Percentiles rank a stretch among this genome's conserved stretches.
Evolutionary conservation across 768 basidiomycete species (phyloP).

Genomic region (Fomitopsis pulvina): DNA sequence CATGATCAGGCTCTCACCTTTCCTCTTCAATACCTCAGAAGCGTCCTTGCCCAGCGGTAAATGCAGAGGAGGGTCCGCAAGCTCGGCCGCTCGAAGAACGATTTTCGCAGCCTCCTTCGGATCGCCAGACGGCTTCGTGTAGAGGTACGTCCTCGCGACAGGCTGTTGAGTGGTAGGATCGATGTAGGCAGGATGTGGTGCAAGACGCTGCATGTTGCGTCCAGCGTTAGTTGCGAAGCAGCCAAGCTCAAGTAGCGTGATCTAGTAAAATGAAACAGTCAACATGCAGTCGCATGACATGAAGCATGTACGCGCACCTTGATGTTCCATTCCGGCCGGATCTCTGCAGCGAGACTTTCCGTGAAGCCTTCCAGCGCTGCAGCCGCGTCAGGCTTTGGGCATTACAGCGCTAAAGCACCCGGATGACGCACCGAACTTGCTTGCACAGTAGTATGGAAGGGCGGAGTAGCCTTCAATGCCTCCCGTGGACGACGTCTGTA

Average conservation of each 20-base stretch:
- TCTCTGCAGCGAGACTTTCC: constrained; percentile 15
- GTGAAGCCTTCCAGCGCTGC: constrained; percentile 17
- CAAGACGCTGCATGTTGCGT: constrained; percentile 2
- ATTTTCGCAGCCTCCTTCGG: constrained; percentile 3
- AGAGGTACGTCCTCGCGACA: constrained; percentile 1
- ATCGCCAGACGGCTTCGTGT: not conserved
- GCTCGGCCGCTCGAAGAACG: constrained; percentile 7
- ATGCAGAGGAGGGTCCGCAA: constrained; percentile 10
- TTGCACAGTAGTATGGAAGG: constrained; percentile 19
- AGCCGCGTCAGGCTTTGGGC: not conserved
- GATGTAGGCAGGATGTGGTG: constrained; percentile 6
- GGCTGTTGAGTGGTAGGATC: not conserved
- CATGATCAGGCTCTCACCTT: constrained; percentile 6
- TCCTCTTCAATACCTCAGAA: constrained; percentile 7
- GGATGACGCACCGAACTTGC: constrained; percentile 14
- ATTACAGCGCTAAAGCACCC: too few species aligned
- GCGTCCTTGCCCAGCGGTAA: constrained; percentile 14
- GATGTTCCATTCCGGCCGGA: constrained; percentile 18
- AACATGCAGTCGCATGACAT: not conserved
- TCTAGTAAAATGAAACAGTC: not conserved
- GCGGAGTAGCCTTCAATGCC: constrained; percentile 19
- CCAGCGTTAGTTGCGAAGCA: constrained; percentile 17
- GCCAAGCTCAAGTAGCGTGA: constrained; percentile 13
- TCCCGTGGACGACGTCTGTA: constrained; percentile 30
- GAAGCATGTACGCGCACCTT: constrained; percentile 5